A percentile compares a stretch with the other conserved stretches of the same genome.
Evolutionary conservation across 1,284 basidiomycete genomes (phyloP).

Genomic region (Cutaneotrichosporon sp.): DNA sequence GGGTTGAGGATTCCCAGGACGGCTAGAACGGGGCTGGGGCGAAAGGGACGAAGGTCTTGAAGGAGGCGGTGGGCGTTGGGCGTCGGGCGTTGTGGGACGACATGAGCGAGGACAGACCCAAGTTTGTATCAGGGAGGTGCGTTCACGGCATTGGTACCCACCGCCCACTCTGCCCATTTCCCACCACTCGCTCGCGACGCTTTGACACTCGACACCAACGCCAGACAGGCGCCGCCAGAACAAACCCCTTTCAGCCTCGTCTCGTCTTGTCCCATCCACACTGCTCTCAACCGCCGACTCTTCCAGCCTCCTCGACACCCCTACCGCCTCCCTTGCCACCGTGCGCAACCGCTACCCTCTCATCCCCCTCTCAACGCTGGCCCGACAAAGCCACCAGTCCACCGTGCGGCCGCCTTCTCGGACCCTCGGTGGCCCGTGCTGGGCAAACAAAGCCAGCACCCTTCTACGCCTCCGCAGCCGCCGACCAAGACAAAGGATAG

Average conservation of each 20-base stretch:
- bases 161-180: neutral
- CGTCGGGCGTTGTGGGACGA: neutral
- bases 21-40: neutral
- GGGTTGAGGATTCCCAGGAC: neutral
- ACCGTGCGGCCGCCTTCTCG: neutral
- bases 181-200: neutral
- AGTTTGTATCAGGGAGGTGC: neutral
- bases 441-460: neutral
- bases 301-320: neutral
- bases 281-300: neutral
- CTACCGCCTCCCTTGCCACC: neutral
- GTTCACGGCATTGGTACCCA: neutral
- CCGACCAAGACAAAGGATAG: slow-evolving; percentile 1
- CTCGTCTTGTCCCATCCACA: neutral
- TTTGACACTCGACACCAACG: neutral
- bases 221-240: neutral
- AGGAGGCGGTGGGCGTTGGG: neutral
- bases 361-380: neutral
- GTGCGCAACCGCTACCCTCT: neutral
- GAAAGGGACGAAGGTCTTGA: neutral
- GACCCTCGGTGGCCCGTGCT: neutral
- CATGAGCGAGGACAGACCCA: neutral
- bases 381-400: neutral
- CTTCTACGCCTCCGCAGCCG: neutral
- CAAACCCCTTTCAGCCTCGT: neutral